Percentiles rank a stretch among this genome's conserved stretches.
phyloP scores from a whole-genome alignment of 805 yeast species.

The Candida patagonica region DNA sequence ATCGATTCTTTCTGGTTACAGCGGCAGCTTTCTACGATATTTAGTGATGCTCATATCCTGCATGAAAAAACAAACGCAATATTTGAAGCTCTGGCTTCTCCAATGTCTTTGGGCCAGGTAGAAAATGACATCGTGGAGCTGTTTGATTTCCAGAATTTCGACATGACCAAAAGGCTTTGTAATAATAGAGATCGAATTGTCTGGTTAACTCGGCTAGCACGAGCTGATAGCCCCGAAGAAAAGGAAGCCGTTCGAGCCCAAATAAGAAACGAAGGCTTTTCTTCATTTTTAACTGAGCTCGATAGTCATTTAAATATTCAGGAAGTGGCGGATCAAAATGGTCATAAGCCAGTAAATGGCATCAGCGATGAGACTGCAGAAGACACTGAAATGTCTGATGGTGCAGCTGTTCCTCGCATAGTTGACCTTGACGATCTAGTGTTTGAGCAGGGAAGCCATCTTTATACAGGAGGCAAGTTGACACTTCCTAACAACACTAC shows the following conservation, averaged over 20 bases:
- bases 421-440: conserved; percentile 56
- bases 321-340: conserved; percentile 8
- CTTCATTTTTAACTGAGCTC: conserved; percentile 35
- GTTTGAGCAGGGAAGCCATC: conserved; percentile 66
- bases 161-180: conserved; percentile 40
- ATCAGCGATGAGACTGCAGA: conserved; percentile 23
- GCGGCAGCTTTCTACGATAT: conserved; percentile 34
- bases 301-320: conserved; percentile 20
- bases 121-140: conserved; percentile 47
- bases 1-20: conserved; percentile 45
- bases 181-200: conserved; percentile 43
- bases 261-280: conserved; percentile 37
- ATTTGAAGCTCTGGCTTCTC: conserved; percentile 32
- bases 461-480: conserved; percentile 58
- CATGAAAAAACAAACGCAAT: conserved; percentile 36
- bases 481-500: conserved; percentile 77
- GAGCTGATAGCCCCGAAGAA: conserved; percentile 31
- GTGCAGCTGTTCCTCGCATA: conserved; percentile 30
- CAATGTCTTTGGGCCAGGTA: conserved; percentile 33
- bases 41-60: conserved; percentile 32
- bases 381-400: conserved; percentile 10
- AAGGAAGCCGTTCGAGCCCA: conserved; percentile 31
- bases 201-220: conserved; percentile 44
- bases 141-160: conserved; percentile 43
- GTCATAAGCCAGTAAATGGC: conserved; percentile 8